phyloP scores from a whole-genome alignment of 345 rosid species.

The Euphorbia pulcherrima region DNA sequence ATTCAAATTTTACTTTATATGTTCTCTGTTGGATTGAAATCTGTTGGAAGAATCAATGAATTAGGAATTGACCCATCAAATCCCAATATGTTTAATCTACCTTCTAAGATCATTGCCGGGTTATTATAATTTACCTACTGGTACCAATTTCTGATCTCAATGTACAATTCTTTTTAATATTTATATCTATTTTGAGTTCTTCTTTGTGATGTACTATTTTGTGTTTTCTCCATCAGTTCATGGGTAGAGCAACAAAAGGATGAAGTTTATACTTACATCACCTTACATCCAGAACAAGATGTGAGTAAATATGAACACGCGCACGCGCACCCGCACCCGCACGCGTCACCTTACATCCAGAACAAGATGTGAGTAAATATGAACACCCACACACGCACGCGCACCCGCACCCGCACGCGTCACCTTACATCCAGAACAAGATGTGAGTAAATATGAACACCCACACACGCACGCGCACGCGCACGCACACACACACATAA shows the following conservation, averaged over 20 bases:
- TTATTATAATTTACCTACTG: constrained; percentile 63
- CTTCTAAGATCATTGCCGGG: constrained; percentile 78
- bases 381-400: too few species aligned
- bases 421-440: constrained; percentile 59
- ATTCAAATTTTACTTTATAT: too few species aligned
- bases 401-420: too few species aligned
- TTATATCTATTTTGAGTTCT: not conserved
- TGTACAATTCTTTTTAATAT: not conserved
- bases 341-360: too few species aligned
- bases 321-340: too few species aligned
- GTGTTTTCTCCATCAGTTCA: constrained; percentile 17
- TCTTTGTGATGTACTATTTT: not conserved
- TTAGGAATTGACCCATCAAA: constrained; percentile 65
- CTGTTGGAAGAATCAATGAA: constrained; percentile 88
- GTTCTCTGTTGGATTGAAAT: too few species aligned
- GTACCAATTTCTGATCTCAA: constrained; percentile 32
- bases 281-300: constrained; percentile 58
- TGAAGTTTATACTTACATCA: constrained; percentile 90
- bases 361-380: too few species aligned
- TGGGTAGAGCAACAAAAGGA: constrained; percentile 96
- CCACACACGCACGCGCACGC: too few species aligned
- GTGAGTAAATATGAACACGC: constrained; percentile 45
- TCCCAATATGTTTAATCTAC: constrained; percentile 63
- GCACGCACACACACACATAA: too few species aligned
- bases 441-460: constrained; percentile 44